Conservation (phyloP, 805 yeast genomes). For the Lipomyces orientalis region DNA sequence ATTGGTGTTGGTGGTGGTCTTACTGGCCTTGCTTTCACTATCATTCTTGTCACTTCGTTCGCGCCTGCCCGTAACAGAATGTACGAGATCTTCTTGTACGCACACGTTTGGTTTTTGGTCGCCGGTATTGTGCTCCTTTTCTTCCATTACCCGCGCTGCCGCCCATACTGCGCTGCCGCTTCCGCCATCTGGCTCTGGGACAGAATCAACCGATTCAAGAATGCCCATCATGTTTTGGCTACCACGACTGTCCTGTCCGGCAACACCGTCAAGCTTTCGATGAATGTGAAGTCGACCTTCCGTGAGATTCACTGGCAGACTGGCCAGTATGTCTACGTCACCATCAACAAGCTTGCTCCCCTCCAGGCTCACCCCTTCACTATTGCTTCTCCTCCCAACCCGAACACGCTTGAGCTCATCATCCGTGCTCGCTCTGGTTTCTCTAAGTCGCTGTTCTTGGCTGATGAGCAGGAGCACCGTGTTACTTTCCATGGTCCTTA, state of each 20-base stretch:
- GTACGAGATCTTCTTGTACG: slow-evolving; percentile 37
- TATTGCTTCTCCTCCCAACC: slow-evolving; percentile 36
- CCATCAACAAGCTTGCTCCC: slow-evolving; percentile 35
- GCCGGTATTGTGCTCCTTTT: slow-evolving; percentile 34
- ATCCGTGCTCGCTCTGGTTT: slow-evolving; percentile 45
- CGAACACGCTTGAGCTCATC: slow-evolving; percentile 40
- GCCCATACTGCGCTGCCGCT: slow-evolving; percentile 35
- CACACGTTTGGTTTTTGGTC: slow-evolving; percentile 38
- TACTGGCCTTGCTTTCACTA: slow-evolving; percentile 32
- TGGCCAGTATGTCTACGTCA: slow-evolving; percentile 38
- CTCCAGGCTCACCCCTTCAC: slow-evolving; percentile 39
- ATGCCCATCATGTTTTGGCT: slow-evolving; percentile 31
- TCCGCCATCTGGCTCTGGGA: slow-evolving; percentile 37
- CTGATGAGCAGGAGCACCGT: slow-evolving; percentile 35
- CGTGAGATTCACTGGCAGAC: slow-evolving; percentile 39
- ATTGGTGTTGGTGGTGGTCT: slow-evolving; percentile 36
- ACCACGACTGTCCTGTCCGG: slow-evolving; percentile 33
- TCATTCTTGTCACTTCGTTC: slow-evolving; percentile 36
- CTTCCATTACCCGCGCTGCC: slow-evolving; percentile 37
- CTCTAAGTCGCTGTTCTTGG: slow-evolving; percentile 38
- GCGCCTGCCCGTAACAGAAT: slow-evolving; percentile 37
- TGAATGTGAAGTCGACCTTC: slow-evolving; percentile 35
- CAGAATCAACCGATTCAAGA: slow-evolving; percentile 36
- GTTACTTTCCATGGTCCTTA: slow-evolving; percentile 39
- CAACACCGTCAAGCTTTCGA: slow-evolving; percentile 35